Conservation (phyloP, 495 filamentous ascomycete species). For the Talaromyces stipitatus region DNA sequence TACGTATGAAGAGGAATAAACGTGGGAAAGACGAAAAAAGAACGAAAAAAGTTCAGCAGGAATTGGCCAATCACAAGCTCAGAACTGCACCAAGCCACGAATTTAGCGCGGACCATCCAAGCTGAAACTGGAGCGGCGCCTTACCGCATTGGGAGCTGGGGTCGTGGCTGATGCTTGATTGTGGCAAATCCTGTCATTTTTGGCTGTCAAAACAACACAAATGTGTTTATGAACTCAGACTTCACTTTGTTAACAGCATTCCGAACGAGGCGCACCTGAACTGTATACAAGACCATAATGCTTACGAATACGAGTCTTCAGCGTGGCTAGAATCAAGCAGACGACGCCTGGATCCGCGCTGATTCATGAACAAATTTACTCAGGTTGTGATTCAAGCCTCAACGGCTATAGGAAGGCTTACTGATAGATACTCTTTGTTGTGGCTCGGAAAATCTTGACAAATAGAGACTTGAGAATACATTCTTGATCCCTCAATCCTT, state of each 20-base stretch:
- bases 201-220: too few relatives aligned
- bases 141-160: neutral
- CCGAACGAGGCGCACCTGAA: slow-evolving; percentile 1
- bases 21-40: neutral
- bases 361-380: neutral
- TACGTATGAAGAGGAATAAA: neutral
- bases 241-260: neutral
- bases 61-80: neutral
- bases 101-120: neutral
- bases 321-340: neutral
- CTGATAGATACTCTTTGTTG: neutral
- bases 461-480: slow-evolving; percentile 35
- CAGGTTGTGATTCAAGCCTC: neutral
- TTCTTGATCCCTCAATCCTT: slow-evolving; percentile 63
- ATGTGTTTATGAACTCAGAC: neutral
- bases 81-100: neutral
- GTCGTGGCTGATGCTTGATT: neutral
- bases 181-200: neutral
- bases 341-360: neutral
- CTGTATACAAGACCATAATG: neutral
- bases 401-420: neutral
- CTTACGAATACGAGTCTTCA: neutral
- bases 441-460: neutral
- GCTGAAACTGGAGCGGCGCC: neutral
- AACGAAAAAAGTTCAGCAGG: neutral